phyloP scores from a whole-genome alignment of 495 filamentous ascomycete species.

The Pseudevernia furfuracea region DNA sequence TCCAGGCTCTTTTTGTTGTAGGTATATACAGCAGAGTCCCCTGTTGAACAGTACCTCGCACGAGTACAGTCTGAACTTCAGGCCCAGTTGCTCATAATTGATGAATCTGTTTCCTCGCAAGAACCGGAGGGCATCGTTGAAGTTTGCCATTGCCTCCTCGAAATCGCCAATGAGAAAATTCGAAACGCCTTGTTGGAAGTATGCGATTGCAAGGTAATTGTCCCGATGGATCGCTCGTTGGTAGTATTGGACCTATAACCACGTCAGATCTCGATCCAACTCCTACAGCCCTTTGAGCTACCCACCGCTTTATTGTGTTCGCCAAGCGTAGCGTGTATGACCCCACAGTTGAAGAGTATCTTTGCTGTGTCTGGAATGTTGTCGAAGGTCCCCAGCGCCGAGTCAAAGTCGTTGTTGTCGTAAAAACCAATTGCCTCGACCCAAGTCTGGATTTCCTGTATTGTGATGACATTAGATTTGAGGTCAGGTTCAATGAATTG shows the following conservation, averaged over 20 bases:
- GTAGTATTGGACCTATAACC: constrained; percentile 78
- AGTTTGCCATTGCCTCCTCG: constrained; percentile 94
- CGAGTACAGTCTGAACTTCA: constrained; percentile 93
- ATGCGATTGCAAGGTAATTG: constrained; percentile 92
- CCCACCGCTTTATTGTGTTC: constrained; percentile 92
- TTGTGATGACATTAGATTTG: constrained; percentile 8
- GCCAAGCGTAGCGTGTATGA: constrained; percentile 96
- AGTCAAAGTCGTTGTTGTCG: constrained; percentile 93
- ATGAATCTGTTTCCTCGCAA: constrained; percentile 94
- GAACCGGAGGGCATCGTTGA: constrained; percentile 95
- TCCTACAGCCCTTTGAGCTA: constrained; percentile 15
- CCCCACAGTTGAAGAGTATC: constrained; percentile 97
- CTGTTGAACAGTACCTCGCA: constrained; percentile 98
- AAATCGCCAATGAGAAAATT: constrained; percentile 98
- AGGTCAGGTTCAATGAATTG: neutral
- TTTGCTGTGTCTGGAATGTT: constrained; percentile 92
- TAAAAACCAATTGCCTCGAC: constrained; percentile 85
- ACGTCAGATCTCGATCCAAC: constrained; percentile 12
- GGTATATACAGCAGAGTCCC: constrained; percentile 94
- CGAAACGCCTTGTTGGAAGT: constrained; percentile 97
- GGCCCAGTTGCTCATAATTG: constrained; percentile 93
- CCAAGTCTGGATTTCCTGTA: constrained; percentile 98
- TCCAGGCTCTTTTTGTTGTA: constrained; percentile 80
- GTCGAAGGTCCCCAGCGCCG: constrained; percentile 72
- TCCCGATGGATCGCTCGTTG: constrained; percentile 83